phyloP scores from a whole-genome alignment of 2,329 filamentous ascomycete genomes.

The Tolypocladium amazonense region DNA sequence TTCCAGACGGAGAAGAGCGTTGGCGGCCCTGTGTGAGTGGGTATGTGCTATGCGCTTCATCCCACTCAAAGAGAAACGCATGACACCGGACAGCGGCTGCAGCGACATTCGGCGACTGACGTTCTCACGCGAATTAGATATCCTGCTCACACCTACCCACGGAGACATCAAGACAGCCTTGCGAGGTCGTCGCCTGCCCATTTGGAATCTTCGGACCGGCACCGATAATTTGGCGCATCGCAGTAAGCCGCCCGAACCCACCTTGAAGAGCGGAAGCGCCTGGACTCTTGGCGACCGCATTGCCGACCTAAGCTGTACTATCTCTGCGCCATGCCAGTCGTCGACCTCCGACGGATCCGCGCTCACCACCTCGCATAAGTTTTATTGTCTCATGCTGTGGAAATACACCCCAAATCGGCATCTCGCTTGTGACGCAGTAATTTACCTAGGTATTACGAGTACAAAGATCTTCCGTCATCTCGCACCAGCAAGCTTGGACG shows the following conservation, averaged over 20 bases:
- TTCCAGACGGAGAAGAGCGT: not conserved
- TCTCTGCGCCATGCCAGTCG: not conserved
- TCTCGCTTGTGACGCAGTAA: not conserved
- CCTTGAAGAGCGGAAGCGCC: not conserved
- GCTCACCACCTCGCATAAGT: not conserved
- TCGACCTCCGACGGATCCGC: slow-evolving; percentile 2
- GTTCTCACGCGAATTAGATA: not conserved
- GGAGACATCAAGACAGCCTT: not conserved
- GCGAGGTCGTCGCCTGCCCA: not conserved
- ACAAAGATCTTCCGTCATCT: not conserved
- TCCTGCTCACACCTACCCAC: not conserved
- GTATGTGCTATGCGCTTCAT: not conserved
- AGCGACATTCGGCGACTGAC: not conserved
- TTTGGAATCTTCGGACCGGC: not conserved
- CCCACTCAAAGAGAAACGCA: not conserved
- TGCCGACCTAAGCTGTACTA: not conserved
- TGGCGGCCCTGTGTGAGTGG: not conserved
- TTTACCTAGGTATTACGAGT: not conserved
- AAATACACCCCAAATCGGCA: not conserved
- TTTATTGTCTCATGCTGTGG: not conserved
- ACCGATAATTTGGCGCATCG: not conserved
- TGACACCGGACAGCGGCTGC: not conserved
- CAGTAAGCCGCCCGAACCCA: not conserved
- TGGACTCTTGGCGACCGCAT: not conserved
- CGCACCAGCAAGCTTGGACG: not conserved